A percentile compares a stretch with the other conserved stretches of the same genome.
These are phyloP conservation scores for Diversispora eburnea DNA, from an alignment of 192 early-diverging fungal genomes.

Conservation along the genomic window DNA sequence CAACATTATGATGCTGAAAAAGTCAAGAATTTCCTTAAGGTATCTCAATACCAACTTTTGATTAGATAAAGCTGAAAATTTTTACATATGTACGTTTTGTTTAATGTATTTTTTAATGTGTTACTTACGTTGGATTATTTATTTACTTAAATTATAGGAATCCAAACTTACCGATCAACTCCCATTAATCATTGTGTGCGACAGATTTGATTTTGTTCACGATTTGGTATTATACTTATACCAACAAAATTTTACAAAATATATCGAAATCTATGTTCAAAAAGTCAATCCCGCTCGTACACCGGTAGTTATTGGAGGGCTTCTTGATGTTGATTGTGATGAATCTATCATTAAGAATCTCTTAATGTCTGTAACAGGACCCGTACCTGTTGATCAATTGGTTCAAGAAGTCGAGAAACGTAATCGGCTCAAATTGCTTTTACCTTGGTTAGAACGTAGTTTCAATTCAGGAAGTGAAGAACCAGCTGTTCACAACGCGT, in stretches of 20 bases:
- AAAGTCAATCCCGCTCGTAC: constrained; percentile 94
- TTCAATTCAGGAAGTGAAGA: constrained; percentile 87
- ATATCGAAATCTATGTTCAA: constrained; percentile 99
- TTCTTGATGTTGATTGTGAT: constrained; percentile 98
- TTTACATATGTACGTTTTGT: too few species aligned
- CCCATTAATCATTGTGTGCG: constrained; percentile 98
- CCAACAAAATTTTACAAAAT: constrained; percentile 90
- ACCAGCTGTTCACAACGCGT: constrained; percentile 89
- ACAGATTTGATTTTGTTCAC: constrained; percentile 95
- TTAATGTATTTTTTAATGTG: too few species aligned
- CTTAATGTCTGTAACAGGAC: constrained; percentile 76
- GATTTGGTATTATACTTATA: constrained; percentile 95
- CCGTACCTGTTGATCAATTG: constrained; percentile 80
- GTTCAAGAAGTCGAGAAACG: constrained; percentile 93
- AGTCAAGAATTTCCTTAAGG: constrained; percentile 98
- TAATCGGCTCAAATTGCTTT: constrained; percentile 91
- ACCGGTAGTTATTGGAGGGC: constrained; percentile 92
- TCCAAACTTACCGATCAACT: constrained; percentile 93
- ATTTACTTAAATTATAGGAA: constrained; percentile 47
- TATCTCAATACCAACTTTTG: constrained; percentile 14
- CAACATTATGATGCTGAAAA: constrained; percentile 96
- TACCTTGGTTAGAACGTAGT: constrained; percentile 91
- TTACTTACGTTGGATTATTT: too few species aligned
- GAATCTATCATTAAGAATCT: constrained; percentile 90
- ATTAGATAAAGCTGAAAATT: too few species aligned